phyloP scores from a whole-genome alignment of 1,284 basidiomycete species.

The Tremellales sp. region DNA sequence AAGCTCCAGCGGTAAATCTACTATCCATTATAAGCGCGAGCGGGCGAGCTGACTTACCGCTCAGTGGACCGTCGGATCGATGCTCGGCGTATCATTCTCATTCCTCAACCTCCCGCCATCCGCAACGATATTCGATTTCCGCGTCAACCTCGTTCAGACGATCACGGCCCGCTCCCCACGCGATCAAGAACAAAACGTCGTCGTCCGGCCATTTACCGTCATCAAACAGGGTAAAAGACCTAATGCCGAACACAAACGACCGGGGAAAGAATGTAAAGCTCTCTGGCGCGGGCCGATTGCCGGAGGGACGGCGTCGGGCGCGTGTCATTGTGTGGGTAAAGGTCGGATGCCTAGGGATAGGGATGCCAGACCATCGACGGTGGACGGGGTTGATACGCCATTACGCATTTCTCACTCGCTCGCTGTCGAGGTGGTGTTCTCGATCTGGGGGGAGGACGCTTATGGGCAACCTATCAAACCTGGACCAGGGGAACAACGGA shows the following conservation, averaged over 20 bases:
- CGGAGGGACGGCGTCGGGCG: slow-evolving; percentile 8
- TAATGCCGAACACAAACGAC: slow-evolving; percentile 4
- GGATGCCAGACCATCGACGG: slow-evolving; percentile 29
- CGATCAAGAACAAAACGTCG: slow-evolving; percentile 3
- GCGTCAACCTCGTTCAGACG: slow-evolving; percentile 28
- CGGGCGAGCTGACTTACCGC: slow-evolving; percentile 2
- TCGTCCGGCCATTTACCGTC: slow-evolving; percentile 1
- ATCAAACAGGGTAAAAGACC: neutral
- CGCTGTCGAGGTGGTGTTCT: slow-evolving; percentile 34
- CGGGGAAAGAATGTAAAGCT: slow-evolving; percentile 16
- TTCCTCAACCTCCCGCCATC: slow-evolving; percentile 10
- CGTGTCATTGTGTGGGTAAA: slow-evolving; percentile 14
- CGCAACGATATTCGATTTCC: slow-evolving; percentile 31
- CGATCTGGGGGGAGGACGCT: slow-evolving; percentile 30
- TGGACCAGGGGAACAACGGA: slow-evolving; percentile 23
- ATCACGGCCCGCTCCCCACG: slow-evolving; percentile 24
- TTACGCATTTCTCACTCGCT: slow-evolving; percentile 30
- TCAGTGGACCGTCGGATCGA: slow-evolving; percentile 30
- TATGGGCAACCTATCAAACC: slow-evolving; percentile 14
- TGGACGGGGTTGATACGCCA: slow-evolving; percentile 30
- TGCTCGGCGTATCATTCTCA: slow-evolving; percentile 15
- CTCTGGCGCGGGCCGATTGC: slow-evolving; percentile 25
- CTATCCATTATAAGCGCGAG: neutral
- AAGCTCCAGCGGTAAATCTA: slow-evolving; percentile 10
- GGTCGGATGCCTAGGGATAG: slow-evolving; percentile 35